These are phyloP conservation scores for Termitomyces sp. DNA, from an alignment of 768 basidiomycete genomes.

Conservation along the genomic window DNA sequence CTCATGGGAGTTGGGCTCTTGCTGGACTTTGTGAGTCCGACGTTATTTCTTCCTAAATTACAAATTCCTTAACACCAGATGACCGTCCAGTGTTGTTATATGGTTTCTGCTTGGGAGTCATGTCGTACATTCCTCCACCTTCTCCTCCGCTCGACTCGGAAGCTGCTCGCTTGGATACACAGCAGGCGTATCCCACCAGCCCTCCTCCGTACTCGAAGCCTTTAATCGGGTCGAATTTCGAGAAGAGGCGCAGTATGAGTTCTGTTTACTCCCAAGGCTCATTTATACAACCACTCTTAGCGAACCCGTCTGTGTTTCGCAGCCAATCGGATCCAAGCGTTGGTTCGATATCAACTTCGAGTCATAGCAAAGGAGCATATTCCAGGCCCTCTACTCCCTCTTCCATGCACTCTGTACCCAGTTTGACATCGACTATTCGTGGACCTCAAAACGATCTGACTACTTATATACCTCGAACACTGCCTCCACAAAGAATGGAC, in stretches of 20 bases:
- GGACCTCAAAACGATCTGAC: not conserved
- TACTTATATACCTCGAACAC: not conserved
- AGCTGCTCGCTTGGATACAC: slow-evolving; percentile 14
- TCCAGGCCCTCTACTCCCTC: not conserved
- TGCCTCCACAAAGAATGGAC: not conserved
- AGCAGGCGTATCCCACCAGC: not conserved
- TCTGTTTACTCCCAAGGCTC: not conserved
- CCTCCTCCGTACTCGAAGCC: slow-evolving; percentile 9
- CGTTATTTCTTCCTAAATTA: not conserved
- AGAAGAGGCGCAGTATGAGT: not conserved
- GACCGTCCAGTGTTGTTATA: slow-evolving; percentile 23
- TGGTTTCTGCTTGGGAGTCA: slow-evolving; percentile 23
- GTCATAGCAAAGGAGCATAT: not conserved
- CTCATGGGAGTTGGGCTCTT: slow-evolving; percentile 28
- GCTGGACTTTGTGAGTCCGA: slow-evolving; percentile 30
- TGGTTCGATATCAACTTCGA: not conserved
- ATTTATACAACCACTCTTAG: not conserved
- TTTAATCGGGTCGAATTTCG: not conserved
- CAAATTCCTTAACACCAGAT: not conserved
- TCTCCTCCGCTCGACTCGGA: slow-evolving; percentile 20
- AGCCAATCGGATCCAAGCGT: not conserved
- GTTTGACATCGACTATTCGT: not conserved
- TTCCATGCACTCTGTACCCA: not conserved
- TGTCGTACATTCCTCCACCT: slow-evolving; percentile 27
- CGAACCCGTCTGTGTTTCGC: not conserved